phyloP scores from a whole-genome alignment of 2,329 filamentous ascomycete genomes.

The Penicillium sp. region DNA sequence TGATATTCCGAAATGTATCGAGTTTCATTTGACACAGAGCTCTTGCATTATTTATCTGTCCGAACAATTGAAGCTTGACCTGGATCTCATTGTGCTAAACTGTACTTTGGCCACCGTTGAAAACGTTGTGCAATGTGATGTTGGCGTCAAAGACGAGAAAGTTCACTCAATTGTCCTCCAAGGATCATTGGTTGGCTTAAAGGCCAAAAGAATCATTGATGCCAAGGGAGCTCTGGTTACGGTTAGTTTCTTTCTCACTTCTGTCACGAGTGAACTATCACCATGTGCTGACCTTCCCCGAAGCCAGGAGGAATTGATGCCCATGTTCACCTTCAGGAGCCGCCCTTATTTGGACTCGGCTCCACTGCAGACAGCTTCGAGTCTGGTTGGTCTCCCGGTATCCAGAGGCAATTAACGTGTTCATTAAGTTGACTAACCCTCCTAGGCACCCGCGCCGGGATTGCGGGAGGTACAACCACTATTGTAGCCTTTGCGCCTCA shows the following conservation, averaged over 20 bases:
- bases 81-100: background rate
- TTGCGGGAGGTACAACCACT: conserved; percentile 60
- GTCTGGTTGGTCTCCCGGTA: background rate
- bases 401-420: background rate
- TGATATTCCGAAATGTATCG: background rate
- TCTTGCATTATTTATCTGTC: background rate
- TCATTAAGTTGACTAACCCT: too few species aligned
- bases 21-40: background rate
- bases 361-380: background rate
- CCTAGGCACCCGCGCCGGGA: conserved; percentile 32
- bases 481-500: conserved; percentile 56
- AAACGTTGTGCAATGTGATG: conserved; percentile 3
- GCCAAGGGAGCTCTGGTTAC: conserved; percentile 5
- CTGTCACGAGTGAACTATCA: background rate
- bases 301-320: conserved; percentile 48
- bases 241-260: background rate
- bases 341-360: background rate
- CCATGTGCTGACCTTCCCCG: background rate
- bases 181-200: conserved; percentile 1
- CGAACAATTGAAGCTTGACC: background rate
- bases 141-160: conserved; percentile 14
- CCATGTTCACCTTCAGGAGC: conserved; percentile 42
- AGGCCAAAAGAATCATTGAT: conserved; percentile 1
- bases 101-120: background rate
- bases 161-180: conserved; percentile 2